These are phyloP conservation scores for Aspergillus aculeatus DNA, from an alignment of 2,329 filamentous ascomycete species.

Conservation along the genomic window DNA sequence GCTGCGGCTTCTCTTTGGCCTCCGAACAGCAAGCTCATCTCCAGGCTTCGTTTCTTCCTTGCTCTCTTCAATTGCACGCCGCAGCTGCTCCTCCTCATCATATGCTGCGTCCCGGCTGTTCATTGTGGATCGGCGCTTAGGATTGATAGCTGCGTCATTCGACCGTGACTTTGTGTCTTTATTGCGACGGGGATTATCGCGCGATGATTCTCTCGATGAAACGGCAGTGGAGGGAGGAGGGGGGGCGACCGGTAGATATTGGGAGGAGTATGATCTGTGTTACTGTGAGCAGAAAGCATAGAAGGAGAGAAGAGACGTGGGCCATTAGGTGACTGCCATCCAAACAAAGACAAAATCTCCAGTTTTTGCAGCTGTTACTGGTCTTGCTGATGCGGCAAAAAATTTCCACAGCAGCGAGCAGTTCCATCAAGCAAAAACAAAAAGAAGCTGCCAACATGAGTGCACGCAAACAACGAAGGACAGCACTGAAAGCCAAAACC, in stretches of 20 bases:
- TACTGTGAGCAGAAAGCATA: slow-evolving; percentile 30
- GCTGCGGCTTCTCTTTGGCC: slow-evolving; percentile 80
- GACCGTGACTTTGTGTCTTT: slow-evolving; percentile 47
- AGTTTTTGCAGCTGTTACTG: not conserved
- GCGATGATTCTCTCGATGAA: slow-evolving; percentile 45
- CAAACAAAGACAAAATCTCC: not conserved
- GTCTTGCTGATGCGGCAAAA: not conserved
- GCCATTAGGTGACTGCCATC: not conserved
- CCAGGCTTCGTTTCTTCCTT: slow-evolving; percentile 69
- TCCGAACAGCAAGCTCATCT: slow-evolving; percentile 58
- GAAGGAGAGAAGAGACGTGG: slow-evolving; percentile 9
- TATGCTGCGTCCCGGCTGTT: slow-evolving; percentile 94
- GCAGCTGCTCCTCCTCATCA: slow-evolving; percentile 86
- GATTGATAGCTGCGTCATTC: slow-evolving; percentile 57
- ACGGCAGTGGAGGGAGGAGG: slow-evolving; percentile 46
- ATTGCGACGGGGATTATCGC: slow-evolving; percentile 38
- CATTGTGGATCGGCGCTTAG: slow-evolving; percentile 92
- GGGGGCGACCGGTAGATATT: slow-evolving; percentile 59
- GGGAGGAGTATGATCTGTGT: slow-evolving; percentile 60
- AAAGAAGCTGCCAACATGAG: not conserved
- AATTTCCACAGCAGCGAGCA: not conserved
- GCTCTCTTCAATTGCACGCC: slow-evolving; percentile 90
- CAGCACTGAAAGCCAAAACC: not conserved
- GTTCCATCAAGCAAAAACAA: not conserved
- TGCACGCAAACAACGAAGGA: not conserved